These are phyloP conservation scores for Brassica nigra DNA, from an alignment of 345 rosid species.

Conservation along the genomic window DNA sequence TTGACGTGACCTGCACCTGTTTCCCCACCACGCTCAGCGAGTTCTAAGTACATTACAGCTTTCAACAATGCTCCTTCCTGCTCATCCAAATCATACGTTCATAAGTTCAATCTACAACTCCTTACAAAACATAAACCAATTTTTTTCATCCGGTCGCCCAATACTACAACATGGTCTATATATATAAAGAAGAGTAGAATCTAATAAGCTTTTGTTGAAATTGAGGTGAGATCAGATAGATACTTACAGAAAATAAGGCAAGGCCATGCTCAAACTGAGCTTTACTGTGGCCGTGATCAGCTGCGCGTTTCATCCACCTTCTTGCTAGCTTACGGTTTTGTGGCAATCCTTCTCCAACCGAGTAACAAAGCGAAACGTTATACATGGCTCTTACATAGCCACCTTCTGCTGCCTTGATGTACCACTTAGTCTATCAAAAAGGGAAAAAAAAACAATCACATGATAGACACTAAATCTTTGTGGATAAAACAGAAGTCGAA, in stretches of 20 bases:
- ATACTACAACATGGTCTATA: too few relatives aligned
- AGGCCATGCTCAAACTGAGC: conserved; percentile 94
- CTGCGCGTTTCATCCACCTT: conserved; percentile 97
- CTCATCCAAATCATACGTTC: conserved; percentile 16
- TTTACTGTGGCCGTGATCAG: conserved; percentile 81
- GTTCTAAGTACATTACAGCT: conserved; percentile 83
- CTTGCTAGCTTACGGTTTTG: conserved; percentile 57
- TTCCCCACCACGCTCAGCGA: conserved; percentile 86
- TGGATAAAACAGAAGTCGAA: background rate
- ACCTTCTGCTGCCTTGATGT: conserved; percentile 80
- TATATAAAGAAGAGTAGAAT: too few relatives aligned
- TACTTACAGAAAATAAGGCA: conserved; percentile 69
- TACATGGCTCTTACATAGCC: conserved; percentile 94
- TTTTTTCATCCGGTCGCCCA: too few relatives aligned
- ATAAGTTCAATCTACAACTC: conserved; percentile 7
- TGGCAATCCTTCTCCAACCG: conserved; percentile 74
- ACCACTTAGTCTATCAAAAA: conserved; percentile 68
- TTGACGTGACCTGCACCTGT: conserved; percentile 72
- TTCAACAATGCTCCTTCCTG: conserved; percentile 84
- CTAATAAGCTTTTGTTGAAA: too few relatives aligned
- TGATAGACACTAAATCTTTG: background rate
- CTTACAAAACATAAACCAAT: background rate
- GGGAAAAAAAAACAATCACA: background rate
- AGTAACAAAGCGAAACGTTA: conserved; percentile 71
- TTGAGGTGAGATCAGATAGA: background rate